Evolutionary conservation across 345 rosid species (phyloP).

Genomic region (Rhodamnia argentea): DNA sequence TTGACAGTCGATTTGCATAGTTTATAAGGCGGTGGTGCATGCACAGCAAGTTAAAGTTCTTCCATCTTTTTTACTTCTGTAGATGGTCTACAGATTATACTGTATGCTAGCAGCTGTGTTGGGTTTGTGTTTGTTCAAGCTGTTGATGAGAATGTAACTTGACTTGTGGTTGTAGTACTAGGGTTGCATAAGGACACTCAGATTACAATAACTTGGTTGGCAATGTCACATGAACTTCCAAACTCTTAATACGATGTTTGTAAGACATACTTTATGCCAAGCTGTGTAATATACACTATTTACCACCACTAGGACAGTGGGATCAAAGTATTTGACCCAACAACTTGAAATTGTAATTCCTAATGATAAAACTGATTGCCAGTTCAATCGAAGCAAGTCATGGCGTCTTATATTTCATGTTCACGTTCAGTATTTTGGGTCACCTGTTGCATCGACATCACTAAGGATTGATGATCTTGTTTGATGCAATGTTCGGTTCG

Average conservation of each 20-base stretch:
- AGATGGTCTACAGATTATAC: not conserved
- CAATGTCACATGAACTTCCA: not conserved
- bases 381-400: not conserved
- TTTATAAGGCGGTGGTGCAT: not conserved
- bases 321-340: not conserved
- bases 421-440: not conserved
- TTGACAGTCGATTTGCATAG: not conserved
- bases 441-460: not conserved
- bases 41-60: not conserved
- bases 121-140: not conserved
- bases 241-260: not conserved
- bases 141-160: not conserved
- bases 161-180: not conserved
- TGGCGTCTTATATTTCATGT: not conserved
- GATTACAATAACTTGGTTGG: not conserved
- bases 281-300: not conserved
- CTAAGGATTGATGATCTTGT: not conserved
- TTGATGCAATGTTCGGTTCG: not conserved
- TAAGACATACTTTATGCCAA: not conserved
- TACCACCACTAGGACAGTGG: not conserved
- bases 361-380: not conserved
- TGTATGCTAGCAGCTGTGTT: not conserved
- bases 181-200: not conserved
- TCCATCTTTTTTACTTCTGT: not conserved
- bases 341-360: not conserved